phyloP scores from a whole-genome alignment of 1,284 basidiomycete species.

The Apiotrichum montevideense region DNA sequence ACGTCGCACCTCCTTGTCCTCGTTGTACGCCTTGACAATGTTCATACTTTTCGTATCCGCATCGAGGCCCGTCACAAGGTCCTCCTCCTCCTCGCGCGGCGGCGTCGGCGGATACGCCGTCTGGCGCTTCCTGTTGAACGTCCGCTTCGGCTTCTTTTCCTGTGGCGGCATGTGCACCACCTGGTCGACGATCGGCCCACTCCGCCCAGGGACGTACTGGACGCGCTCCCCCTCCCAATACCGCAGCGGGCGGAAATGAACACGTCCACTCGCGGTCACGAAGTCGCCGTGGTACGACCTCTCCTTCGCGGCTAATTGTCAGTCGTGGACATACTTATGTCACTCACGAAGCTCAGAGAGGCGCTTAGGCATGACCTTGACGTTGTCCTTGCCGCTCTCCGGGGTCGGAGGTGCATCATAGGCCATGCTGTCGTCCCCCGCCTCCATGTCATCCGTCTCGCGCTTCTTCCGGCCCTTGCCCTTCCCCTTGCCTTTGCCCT shows the following conservation, averaged over 20 bases:
- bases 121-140: not conserved
- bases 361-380: not conserved
- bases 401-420: too few relatives aligned
- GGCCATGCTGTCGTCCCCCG: not conserved
- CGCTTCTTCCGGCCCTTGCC: not conserved
- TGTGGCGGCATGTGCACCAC: slow-evolving; percentile 51
- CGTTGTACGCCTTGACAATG: slow-evolving; percentile 63
- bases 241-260: slow-evolving; percentile 70
- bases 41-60: slow-evolving; percentile 64
- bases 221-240: slow-evolving; percentile 92
- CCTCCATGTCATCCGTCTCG: not conserved
- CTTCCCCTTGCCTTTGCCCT: too few relatives aligned
- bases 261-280: slow-evolving; percentile 60
- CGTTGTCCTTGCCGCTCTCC: not conserved
- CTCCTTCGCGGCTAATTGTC: slow-evolving; percentile 13
- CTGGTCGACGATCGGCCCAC: slow-evolving; percentile 73
- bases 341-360: slow-evolving; percentile 12
- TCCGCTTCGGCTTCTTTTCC: not conserved
- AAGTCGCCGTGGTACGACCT: slow-evolving; percentile 51
- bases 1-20: slow-evolving; percentile 57
- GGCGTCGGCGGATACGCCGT: slow-evolving; percentile 36
- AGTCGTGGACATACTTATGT: not conserved
- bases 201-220: slow-evolving; percentile 60
- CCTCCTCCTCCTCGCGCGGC: slow-evolving; percentile 45
- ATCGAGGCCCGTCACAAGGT: slow-evolving; percentile 64